Base-by-base conservation (phyloP, 768 basidiomycete genomes). In the Termitomyces sp. region DNA sequence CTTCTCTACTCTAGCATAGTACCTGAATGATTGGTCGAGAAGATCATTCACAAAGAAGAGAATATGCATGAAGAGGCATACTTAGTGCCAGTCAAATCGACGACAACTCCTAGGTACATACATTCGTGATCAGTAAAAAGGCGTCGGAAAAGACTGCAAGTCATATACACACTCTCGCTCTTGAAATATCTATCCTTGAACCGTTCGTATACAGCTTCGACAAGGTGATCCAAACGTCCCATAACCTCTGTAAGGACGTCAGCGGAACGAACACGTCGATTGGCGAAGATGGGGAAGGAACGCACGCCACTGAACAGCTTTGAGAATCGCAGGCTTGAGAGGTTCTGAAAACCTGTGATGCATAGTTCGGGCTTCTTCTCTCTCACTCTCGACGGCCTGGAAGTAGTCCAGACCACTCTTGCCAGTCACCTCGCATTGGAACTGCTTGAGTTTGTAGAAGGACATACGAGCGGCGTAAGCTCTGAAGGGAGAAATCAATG, bases 351-450 rank as follows among this genome's bases (percentile, higher is more conserved):
- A 98, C 66, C 92, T 82, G 45, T 88, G 82, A 69, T 98, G 94
- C 72, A 98, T 81, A 29, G 88, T 90, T 56, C 87, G 81, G 33
- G 91, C 91, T 74, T 98, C 97, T 64, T 87, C 85, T 59, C 82
- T 85, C 73, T 99, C 97, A 57, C 92, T 94, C 65, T 92, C 87
- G 46, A 95, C 79, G 24, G 97, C 97, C 67, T 93, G 86, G 72
- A 95, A 97, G 75, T 94, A 99, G 77, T 92, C 90, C 54, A 98
- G 81, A 55, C 88, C 87, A 63, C 91, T 89, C 77, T 94, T 96
- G 72, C 95, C 94, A 34, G 92, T 94, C 66, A 95, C 92, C 76
- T 98, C 96, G 70, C 96, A 98, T 69, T 96, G 93, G 74, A 98
- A 98, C 68, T 94, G 88, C 68, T 92, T 94, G 59, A 92, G 82